phyloP scores from a whole-genome alignment of 306 rosid species.

The Adenanthera pavonina region DNA sequence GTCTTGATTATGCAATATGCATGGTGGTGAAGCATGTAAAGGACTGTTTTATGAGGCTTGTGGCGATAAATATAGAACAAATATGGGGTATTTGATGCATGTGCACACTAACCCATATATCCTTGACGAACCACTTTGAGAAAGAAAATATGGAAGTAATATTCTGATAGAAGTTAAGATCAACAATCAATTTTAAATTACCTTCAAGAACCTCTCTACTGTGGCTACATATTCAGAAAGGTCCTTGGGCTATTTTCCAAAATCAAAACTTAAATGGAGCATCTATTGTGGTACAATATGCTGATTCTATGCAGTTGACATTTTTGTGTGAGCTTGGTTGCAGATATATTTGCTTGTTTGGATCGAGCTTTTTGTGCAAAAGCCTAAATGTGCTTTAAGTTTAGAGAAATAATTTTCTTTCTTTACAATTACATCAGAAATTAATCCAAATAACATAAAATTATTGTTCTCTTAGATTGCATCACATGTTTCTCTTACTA shows the following conservation, averaged over 20 bases:
- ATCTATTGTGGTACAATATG: background rate
- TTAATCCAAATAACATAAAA: background rate
- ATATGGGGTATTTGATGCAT: background rate
- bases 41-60: background rate
- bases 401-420: background rate
- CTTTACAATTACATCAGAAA: background rate
- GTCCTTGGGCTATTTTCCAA: background rate
- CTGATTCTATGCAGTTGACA: background rate
- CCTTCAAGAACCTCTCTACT: background rate
- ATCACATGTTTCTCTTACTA: background rate
- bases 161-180: background rate
- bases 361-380: too few relatives aligned
- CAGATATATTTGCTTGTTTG: background rate
- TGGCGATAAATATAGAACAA: background rate
- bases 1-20: background rate
- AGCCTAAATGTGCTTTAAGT: background rate
- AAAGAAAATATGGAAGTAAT: background rate
- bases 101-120: background rate
- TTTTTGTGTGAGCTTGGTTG: background rate
- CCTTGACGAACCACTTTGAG: background rate
- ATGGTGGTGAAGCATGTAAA: background rate
- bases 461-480: background rate
- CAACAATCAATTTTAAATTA: background rate
- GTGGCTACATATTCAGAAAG: background rate
- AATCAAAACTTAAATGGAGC: background rate